These are phyloP conservation scores for Galerina marginata DNA, from an alignment of 768 basidiomycete species.

Conservation along the genomic window DNA sequence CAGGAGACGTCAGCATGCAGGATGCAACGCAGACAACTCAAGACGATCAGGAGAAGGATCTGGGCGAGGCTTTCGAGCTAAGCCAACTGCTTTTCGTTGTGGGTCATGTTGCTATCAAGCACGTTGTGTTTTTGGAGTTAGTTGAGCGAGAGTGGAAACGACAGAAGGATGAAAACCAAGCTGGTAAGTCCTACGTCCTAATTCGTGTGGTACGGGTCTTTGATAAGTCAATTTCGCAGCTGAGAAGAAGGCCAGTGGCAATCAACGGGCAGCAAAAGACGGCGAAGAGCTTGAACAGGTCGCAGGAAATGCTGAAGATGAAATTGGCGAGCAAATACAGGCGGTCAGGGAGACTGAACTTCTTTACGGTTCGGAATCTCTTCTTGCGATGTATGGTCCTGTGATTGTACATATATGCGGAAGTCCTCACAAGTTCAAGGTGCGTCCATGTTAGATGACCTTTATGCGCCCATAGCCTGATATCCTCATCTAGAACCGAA, in stretches of 20 bases:
- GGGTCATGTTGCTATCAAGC: slow-evolving; percentile 97
- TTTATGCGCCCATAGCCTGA: not conserved
- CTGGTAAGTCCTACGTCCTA: slow-evolving; percentile 53
- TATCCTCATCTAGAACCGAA: slow-evolving; percentile 67
- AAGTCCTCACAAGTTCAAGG: slow-evolving; percentile 91
- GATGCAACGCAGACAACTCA: slow-evolving; percentile 33
- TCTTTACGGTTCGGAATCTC: slow-evolving; percentile 79
- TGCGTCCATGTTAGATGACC: slow-evolving; percentile 31
- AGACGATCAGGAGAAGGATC: slow-evolving; percentile 48
- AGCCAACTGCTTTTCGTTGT: slow-evolving; percentile 95
- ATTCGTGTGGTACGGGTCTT: not conserved
- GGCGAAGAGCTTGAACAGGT: slow-evolving; percentile 95
- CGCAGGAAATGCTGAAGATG: slow-evolving; percentile 96
- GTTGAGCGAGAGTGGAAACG: slow-evolving; percentile 97
- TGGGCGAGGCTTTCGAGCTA: slow-evolving; percentile 85
- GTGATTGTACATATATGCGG: slow-evolving; percentile 91
- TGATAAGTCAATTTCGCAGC: slow-evolving; percentile 37
- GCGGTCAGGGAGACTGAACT: slow-evolving; percentile 86
- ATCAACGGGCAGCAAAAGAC: slow-evolving; percentile 53
- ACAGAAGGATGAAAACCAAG: slow-evolving; percentile 88
- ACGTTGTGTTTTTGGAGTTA: slow-evolving; percentile 94
- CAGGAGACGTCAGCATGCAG: slow-evolving; percentile 30
- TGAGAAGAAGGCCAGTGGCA: slow-evolving; percentile 54
- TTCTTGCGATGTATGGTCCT: slow-evolving; percentile 87
- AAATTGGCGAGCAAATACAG: slow-evolving; percentile 92